Evolutionary conservation across 2,329 filamentous ascomycete genomes (phyloP).

Genomic region (Fusarium sp.): DNA sequence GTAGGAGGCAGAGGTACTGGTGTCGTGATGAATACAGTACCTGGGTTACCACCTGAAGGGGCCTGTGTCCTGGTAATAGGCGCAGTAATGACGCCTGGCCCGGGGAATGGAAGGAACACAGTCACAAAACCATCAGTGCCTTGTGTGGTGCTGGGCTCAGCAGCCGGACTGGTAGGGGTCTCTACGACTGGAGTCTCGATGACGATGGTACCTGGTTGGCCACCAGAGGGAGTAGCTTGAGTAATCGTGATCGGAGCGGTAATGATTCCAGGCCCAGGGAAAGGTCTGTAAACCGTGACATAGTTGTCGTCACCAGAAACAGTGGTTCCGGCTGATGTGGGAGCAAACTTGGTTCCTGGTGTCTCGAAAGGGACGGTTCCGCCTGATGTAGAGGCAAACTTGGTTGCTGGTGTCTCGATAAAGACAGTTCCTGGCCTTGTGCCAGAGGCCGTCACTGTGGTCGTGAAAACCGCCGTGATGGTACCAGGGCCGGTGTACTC

Average conservation of each 20-base stretch:
- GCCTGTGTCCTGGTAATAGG: conserved; percentile 14
- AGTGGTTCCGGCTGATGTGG: conserved; percentile 15
- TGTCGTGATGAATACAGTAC: conserved; percentile 18
- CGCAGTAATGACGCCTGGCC: conserved; percentile 12
- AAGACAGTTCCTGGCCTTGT: conserved; percentile 26
- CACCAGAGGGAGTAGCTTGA: conserved; percentile 13
- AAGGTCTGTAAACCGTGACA: conserved; percentile 26
- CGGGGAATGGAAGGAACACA: conserved; percentile 14
- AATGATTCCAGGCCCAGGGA: conserved; percentile 27
- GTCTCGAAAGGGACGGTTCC: conserved; percentile 31
- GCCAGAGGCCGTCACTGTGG: conserved; percentile 16
- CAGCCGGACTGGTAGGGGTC: background rate
- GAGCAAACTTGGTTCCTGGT: conserved; percentile 19
- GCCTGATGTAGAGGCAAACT: conserved; percentile 13
- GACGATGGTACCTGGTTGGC: conserved; percentile 23
- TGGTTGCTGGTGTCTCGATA: conserved; percentile 27
- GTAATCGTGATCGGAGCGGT: conserved; percentile 27
- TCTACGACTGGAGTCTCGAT: conserved; percentile 18
- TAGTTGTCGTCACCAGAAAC: conserved; percentile 23
- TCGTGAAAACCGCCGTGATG: conserved; percentile 29
- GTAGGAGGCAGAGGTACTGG: conserved; percentile 8
- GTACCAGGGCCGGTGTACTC: conserved; percentile 13
- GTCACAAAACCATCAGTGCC: conserved; percentile 10
- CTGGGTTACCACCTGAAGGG: conserved; percentile 21
- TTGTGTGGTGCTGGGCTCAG: conserved; percentile 10